A percentile compares a stretch with the other conserved stretches of the same genome.
Evolutionary conservation across 352 stramenopile species (phyloP).

Genomic region (Globisporangium spinosum): DNA sequence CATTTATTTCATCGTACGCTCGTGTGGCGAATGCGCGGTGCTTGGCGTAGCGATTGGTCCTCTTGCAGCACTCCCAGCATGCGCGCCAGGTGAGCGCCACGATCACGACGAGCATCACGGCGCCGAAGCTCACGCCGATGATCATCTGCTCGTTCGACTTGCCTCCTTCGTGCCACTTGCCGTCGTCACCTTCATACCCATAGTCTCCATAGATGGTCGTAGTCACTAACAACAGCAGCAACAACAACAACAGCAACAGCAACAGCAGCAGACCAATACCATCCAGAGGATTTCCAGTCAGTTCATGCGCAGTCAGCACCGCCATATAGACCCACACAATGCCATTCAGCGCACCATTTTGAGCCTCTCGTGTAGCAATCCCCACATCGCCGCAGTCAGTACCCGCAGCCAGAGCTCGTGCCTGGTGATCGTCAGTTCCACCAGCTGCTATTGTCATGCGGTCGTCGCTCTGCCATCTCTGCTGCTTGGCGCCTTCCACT

Average conservation of each 20-base stretch:
- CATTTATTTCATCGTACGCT: slow-evolving; percentile 25
- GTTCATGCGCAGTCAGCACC: background rate
- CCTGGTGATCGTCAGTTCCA: background rate
- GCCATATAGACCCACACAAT: background rate
- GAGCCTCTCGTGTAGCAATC: background rate
- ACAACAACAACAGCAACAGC: background rate
- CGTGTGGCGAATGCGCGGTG: slow-evolving; percentile 48
- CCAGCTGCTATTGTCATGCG: background rate
- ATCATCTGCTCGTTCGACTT: slow-evolving; percentile 25
- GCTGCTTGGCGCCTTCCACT: background rate
- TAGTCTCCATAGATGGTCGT: slow-evolving; percentile 5
- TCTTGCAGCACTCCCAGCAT: slow-evolving; percentile 46
- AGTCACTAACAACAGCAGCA: slow-evolving; percentile 2
- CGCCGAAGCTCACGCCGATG: slow-evolving; percentile 31
- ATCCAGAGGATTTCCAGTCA: background rate
- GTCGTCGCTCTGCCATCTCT: background rate
- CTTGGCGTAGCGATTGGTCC: slow-evolving; percentile 24
- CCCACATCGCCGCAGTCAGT: background rate
- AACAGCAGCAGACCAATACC: background rate
- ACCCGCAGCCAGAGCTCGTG: background rate
- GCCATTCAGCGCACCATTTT: background rate
- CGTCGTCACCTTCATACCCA: slow-evolving; percentile 15
- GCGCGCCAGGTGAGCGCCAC: slow-evolving; percentile 47
- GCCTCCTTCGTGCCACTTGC: slow-evolving; percentile 16
- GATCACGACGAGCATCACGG: slow-evolving; percentile 33